Base-by-base conservation (phyloP, 2,329 filamentous ascomycete species). In the Didymella pomorum region DNA sequence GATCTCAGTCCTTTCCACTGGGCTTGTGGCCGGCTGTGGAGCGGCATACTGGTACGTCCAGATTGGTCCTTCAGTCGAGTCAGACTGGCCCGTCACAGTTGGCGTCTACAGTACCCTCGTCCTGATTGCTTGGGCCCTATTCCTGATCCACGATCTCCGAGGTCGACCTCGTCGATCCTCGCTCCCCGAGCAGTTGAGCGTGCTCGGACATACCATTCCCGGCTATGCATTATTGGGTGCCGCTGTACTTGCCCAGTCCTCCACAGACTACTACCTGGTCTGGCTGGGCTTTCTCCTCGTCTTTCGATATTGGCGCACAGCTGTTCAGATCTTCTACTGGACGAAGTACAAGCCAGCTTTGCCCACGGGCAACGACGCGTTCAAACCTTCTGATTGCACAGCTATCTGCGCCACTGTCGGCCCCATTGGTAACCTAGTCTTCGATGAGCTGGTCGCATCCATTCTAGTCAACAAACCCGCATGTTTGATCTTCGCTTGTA, bases 331-430 rank as follows among this genome's bases (percentile, higher is more conserved):
- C 16, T 66, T 45, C 37, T 69, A 64, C 39, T 70, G 61, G 62
- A 61, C 50, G 11, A 39, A 37, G n/a, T 70, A 71, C 42, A 46
- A 62, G 37, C 62, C 54, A 0, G 44, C 59, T 1, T 16, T 51
- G 1, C 18, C 48, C 1, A 18, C 35, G 0, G 23, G 37, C 2
- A 14, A 31, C 4, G 49, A 52, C 6, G 12, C 1, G 23, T 26
- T 45, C 31, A 60, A 61, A 43, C 21, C 56, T 8, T 10, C 12
- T 0, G 56, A 70, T 2, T 69, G 66, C 7, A 67, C 68, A 0
- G 66, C 70, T 1, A 58, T 72, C 2, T 43, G 69, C 2, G 62
- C 70, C 1, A 71, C 70, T 0, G 62, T 69, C 0, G 68, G 67
- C 10, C 62, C 64, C 0, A 23, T 14, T 1, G 51, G 43, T 0